Conservation (phyloP, 768 basidiomycete species). For the Scleroderma bovista region DNA sequence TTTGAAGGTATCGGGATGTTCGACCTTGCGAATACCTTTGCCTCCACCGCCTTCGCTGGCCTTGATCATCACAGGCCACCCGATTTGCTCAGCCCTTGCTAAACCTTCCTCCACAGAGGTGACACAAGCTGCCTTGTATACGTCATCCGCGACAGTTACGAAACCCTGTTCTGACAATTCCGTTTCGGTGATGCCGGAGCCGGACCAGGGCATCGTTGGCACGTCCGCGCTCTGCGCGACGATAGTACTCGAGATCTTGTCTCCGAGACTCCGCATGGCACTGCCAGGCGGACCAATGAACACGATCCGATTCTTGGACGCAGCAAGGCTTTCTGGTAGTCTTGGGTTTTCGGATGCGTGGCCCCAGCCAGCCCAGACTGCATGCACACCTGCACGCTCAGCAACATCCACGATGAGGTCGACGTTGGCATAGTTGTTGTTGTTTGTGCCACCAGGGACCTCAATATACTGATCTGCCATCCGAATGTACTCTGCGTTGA, state of each 20-base stretch:
- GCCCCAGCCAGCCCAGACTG: constrained; percentile 99
- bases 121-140: constrained; percentile 85
- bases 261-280: constrained; percentile 97
- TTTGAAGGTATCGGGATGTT: constrained; percentile 80
- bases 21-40: constrained; percentile 97
- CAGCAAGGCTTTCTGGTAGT: constrained; percentile 86
- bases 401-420: constrained; percentile 98
- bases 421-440: constrained; percentile 99
- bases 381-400: constrained; percentile 94
- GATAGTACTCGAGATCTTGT: constrained; percentile 99
- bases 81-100: constrained; percentile 76
- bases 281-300: constrained; percentile 99
- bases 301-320: constrained; percentile 92
- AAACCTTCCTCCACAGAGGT: constrained; percentile 84
- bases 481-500: constrained; percentile 99
- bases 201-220: constrained; percentile 99
- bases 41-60: constrained; percentile 99
- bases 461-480: constrained; percentile 99
- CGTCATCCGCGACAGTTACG: constrained; percentile 90
- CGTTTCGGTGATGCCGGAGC: constrained; percentile 88
- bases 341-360: constrained; percentile 99
- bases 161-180: constrained; percentile 78
- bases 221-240: constrained; percentile 96
- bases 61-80: constrained; percentile 99
- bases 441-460: constrained; percentile 96